phyloP scores from a whole-genome alignment of 371 early-diverging fungal species.

The Lichtheimia ramosa region DNA sequence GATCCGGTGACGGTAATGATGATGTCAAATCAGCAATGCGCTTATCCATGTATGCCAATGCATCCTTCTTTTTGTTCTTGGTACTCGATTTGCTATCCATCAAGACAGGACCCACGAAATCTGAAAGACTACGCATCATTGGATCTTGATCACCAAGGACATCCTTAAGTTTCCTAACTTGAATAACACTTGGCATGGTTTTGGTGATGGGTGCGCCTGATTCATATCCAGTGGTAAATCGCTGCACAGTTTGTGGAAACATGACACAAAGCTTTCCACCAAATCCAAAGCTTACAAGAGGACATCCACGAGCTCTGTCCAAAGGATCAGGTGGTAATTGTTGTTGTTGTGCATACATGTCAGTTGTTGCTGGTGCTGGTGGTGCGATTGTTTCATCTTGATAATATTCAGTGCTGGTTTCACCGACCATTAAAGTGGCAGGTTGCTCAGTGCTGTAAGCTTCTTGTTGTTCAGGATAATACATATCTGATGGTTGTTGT shows the following conservation, averaged over 20 bases:
- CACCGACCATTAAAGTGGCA: conserved; percentile 10
- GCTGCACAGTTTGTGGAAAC: conserved; percentile 72
- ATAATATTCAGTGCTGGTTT: conserved; percentile 4
- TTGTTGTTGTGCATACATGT: conserved; percentile 24
- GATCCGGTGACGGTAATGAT: conserved; percentile 16
- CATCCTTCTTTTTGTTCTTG: conserved; percentile 73
- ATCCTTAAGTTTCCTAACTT: conserved; percentile 49
- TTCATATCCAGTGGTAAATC: conserved; percentile 54
- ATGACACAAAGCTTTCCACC: conserved; percentile 82
- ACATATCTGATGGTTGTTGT: conserved; percentile 6
- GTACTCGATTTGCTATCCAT: conserved; percentile 50
- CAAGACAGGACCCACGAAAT: conserved; percentile 62
- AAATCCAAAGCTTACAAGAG: conserved; percentile 82
- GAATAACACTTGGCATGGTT: conserved; percentile 58
- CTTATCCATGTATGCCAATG: conserved; percentile 52
- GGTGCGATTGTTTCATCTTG: not conserved
- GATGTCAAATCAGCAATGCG: conserved; percentile 45
- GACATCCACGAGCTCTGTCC: conserved; percentile 68
- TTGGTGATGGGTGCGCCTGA: conserved; percentile 46
- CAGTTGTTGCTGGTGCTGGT: conserved; percentile 7
- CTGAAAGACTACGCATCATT: conserved; percentile 21
- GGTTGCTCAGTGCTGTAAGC: not conserved
- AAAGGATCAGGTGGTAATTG: conserved; percentile 59
- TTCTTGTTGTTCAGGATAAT: conserved; percentile 1
- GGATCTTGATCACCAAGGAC: conserved; percentile 23